Conservation (phyloP, 345 rosid species). For the Boechera stricta region DNA sequence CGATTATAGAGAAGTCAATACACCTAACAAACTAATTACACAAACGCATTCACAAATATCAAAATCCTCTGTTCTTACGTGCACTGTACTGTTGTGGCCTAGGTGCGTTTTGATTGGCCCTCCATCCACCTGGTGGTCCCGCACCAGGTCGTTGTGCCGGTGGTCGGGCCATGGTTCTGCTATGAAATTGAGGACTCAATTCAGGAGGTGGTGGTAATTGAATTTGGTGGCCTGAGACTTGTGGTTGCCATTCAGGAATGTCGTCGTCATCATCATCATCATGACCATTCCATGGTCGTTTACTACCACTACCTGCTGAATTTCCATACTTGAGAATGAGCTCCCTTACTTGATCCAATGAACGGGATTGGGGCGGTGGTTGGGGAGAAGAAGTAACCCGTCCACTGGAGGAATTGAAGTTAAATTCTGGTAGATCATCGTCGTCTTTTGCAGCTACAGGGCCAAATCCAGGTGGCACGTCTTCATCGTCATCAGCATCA, state of each 20-base stretch:
- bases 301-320: constrained; percentile 44
- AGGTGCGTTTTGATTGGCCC: constrained; percentile 31
- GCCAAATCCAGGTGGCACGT: constrained; percentile 94
- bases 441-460: constrained; percentile 66
- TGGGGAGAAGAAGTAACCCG: constrained; percentile 34
- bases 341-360: constrained; percentile 71
- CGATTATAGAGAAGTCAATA: neutral
- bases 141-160: constrained; percentile 16
- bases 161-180: constrained; percentile 32
- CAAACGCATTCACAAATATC: constrained; percentile 31
- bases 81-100: constrained; percentile 38
- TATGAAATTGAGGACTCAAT: constrained; percentile 14
- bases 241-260: constrained; percentile 96
- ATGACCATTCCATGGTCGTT: constrained; percentile 55
- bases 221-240: constrained; percentile 37
- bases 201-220: constrained; percentile 20
- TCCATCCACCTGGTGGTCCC: constrained; percentile 48
- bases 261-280: constrained; percentile 68
- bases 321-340: constrained; percentile 89
- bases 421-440: constrained; percentile 92
- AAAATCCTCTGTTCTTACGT: constrained; percentile 60
- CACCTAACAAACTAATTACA: constrained; percentile 33
- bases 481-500: constrained; percentile 52
- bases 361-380: constrained; percentile 33
- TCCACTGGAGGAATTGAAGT: constrained; percentile 42